A percentile compares a stretch with the other conserved stretches of the same genome.
Conservation (phyloP, 164 flowering plant genomes). For the Amborella trichopoda region DNA sequence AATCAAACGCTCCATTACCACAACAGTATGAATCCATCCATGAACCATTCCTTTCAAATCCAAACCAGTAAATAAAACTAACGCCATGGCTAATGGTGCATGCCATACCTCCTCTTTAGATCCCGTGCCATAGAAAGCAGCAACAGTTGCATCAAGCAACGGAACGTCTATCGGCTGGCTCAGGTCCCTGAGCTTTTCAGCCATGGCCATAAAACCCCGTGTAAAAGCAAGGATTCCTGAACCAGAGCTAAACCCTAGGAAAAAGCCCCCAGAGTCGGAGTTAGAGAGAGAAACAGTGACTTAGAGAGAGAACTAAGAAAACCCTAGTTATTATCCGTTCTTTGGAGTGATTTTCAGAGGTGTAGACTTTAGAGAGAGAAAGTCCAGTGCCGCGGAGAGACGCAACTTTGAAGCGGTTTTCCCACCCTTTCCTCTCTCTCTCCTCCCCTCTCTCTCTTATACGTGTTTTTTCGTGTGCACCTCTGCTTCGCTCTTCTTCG, state of each 20-base stretch:
- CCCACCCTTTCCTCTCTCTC: neutral
- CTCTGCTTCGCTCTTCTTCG: neutral
- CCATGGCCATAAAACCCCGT: conserved; percentile 34
- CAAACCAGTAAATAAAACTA: too few species aligned
- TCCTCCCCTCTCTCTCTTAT: neutral
- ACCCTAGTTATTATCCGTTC: too few species aligned
- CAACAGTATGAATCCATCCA: too few species aligned
- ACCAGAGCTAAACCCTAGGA: neutral
- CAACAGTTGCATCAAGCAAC: conserved; percentile 91
- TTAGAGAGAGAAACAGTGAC: neutral
- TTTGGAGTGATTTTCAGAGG: too few species aligned
- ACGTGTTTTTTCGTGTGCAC: neutral
- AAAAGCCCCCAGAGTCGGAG: conserved; percentile 4
- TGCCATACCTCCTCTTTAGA: conserved; percentile 91
- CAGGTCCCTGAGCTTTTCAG: conserved; percentile 86
- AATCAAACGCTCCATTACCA: too few species aligned
- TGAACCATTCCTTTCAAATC: too few species aligned
- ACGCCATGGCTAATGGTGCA: too few species aligned
- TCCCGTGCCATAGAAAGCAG: conserved; percentile 98
- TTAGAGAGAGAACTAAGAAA: neutral
- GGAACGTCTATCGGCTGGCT: conserved; percentile 85
- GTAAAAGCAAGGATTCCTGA: neutral
- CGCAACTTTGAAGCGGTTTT: conserved; percentile 9
- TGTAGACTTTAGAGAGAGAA: too few species aligned
- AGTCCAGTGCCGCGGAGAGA: too few species aligned